A percentile compares a stretch with the other conserved stretches of the same genome.
These are phyloP conservation scores for Arthrobotrys entomopaga DNA, from an alignment of 2,329 filamentous ascomycete genomes.

Conservation along the genomic window DNA sequence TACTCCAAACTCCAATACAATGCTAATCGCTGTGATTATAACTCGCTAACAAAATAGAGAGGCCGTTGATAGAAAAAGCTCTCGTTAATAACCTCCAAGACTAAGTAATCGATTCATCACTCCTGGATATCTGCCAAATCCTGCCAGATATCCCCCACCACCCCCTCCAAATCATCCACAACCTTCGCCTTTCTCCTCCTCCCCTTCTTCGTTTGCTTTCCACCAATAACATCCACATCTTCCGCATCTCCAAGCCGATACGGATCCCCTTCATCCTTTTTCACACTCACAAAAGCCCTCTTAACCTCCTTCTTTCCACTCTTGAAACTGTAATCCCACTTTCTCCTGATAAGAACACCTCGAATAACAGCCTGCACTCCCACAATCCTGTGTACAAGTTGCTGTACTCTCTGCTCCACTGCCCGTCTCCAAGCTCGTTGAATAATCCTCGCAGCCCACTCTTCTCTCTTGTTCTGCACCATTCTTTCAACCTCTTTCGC, in stretches of 20 bases:
- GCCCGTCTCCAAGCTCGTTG: constrained; percentile 57
- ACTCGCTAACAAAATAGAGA: no score
- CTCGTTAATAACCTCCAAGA: no score
- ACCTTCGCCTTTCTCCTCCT: constrained; percentile 25
- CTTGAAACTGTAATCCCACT: constrained; percentile 33
- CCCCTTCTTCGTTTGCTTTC: constrained; percentile 3
- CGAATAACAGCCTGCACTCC: constrained; percentile 19
- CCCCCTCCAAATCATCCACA: constrained; percentile 10
- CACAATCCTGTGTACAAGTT: constrained; percentile 9
- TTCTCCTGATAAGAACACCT: constrained; percentile 22
- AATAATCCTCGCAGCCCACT: constrained; percentile 54
- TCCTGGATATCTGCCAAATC: constrained; percentile 27
- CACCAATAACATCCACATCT: constrained; percentile 1
- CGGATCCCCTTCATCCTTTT: constrained; percentile 31
- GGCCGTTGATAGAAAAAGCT: no score
- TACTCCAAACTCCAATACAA: no score
- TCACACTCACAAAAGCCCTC: constrained; percentile 5
- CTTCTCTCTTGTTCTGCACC: constrained; percentile 18
- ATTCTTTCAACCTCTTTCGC: constrained; percentile 36
- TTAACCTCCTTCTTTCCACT: constrained; percentile 8
- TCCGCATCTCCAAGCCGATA: constrained; percentile 28
- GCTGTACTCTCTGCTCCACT: constrained; percentile 26
- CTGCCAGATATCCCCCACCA: constrained; percentile 42
- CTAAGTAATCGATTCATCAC: no score
- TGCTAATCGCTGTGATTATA: no score